These are phyloP conservation scores for Penicillium desertorum DNA, from an alignment of 495 filamentous ascomycete genomes.

Conservation along the genomic window DNA sequence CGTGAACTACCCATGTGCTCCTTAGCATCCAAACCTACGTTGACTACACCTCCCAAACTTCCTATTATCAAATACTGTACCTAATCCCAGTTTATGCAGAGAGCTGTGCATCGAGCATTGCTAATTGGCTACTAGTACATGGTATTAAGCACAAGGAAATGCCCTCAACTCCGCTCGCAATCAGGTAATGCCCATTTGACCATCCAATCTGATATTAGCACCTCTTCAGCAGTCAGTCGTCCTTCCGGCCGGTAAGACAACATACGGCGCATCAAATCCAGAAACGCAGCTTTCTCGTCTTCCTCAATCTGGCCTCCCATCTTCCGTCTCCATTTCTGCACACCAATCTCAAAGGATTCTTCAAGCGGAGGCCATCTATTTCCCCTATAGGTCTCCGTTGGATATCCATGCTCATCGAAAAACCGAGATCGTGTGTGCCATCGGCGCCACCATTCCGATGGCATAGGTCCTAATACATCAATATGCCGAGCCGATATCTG, in stretches of 20 bases:
- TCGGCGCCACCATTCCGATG: slow-evolving; percentile 31
- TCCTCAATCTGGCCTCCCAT: slow-evolving; percentile 15
- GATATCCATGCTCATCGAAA: slow-evolving; percentile 27
- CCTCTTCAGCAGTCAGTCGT: slow-evolving; percentile 23
- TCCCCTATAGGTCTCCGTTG: slow-evolving; percentile 18
- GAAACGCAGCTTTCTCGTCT: slow-evolving; percentile 27
- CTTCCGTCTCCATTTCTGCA: slow-evolving; percentile 32
- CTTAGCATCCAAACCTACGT: too few relatives aligned
- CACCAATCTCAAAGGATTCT: slow-evolving; percentile 28
- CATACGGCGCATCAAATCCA: slow-evolving; percentile 38
- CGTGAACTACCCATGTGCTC: too few relatives aligned
- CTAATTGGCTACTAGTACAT: background rate
- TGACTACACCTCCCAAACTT: too few relatives aligned
- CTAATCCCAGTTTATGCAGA: background rate
- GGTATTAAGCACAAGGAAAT: background rate
- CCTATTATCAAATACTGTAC: too few relatives aligned
- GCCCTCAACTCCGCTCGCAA: slow-evolving; percentile 8
- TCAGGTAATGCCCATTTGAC: slow-evolving; percentile 27
- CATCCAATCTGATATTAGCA: slow-evolving; percentile 33
- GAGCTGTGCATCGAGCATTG: background rate
- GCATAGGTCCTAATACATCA: slow-evolving; percentile 36
- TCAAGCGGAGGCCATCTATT: slow-evolving; percentile 29
- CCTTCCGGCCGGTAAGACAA: slow-evolving; percentile 26
- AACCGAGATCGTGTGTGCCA: slow-evolving; percentile 30
- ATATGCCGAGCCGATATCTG: slow-evolving; percentile 30